A percentile compares a stretch with the other conserved stretches of the same genome.
Evolutionary conservation across 306 rosid genomes (phyloP).

Genomic region (Carpinus viminea): DNA sequence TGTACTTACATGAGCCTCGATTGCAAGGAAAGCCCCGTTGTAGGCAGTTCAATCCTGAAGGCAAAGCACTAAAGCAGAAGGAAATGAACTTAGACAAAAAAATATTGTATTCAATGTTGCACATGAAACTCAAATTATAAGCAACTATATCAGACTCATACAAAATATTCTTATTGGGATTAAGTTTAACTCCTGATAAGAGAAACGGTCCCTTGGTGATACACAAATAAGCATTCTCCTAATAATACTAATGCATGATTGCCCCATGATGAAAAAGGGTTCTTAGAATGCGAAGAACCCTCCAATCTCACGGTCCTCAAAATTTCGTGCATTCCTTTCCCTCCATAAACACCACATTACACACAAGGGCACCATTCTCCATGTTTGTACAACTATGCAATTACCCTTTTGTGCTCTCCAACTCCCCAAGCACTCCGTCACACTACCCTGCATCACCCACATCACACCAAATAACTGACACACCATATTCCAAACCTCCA

Average conservation of each 20-base stretch:
- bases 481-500: too few species aligned
- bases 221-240: neutral
- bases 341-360: too few species aligned
- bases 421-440: too few species aligned
- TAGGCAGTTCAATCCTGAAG: slow-evolving; percentile 68
- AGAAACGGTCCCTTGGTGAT: neutral
- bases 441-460: too few species aligned
- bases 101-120: neutral
- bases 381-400: too few species aligned
- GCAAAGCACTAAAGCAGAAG: slow-evolving; percentile 53
- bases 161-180: neutral
- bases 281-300: neutral
- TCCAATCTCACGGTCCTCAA: too few species aligned
- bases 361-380: too few species aligned
- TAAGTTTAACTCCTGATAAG: neutral
- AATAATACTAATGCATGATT: neutral
- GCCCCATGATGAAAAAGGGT: neutral
- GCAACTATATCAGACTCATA: neutral
- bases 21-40: slow-evolving; percentile 70
- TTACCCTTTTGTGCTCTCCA: too few species aligned
- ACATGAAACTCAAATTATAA: neutral
- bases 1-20: slow-evolving; percentile 61
- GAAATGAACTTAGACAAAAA: slow-evolving; percentile 5
- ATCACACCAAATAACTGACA: too few species aligned
- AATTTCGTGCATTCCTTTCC: too few species aligned